Conservation (phyloP, 2,329 filamentous ascomycete species). For the Ascochyta koolunga region DNA sequence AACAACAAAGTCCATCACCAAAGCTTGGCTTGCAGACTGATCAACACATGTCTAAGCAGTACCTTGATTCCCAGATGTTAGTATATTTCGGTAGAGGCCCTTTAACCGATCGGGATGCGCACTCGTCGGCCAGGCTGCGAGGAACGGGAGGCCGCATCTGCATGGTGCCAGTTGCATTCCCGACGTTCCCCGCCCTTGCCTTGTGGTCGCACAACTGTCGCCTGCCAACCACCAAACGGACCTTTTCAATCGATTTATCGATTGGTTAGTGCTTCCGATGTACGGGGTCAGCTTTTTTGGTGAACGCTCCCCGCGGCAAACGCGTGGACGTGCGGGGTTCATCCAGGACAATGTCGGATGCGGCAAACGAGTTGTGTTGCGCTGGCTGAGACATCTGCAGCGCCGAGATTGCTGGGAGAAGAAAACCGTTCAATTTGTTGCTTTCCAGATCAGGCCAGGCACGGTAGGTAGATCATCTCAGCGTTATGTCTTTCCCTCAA, state of each 20-base stretch:
- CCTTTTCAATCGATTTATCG: not conserved
- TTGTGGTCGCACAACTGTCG: constrained; percentile 8
- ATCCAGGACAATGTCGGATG: not conserved
- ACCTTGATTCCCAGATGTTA: not conserved
- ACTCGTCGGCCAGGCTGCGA: constrained; percentile 12
- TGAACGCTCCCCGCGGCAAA: constrained; percentile 8
- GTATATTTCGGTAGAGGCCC: not conserved
- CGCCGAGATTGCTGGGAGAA: not conserved
- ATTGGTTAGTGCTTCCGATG: constrained; percentile 6
- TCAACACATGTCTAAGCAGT: constrained; percentile 12
- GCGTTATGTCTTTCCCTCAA: too few relatives aligned
- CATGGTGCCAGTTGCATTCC: constrained; percentile 16
- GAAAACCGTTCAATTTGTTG: not conserved
- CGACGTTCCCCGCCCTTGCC: constrained; percentile 19
- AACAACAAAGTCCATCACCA: not conserved
- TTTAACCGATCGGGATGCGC: constrained; percentile 11
- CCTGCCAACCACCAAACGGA: not conserved
- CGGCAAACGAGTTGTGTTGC: not conserved
- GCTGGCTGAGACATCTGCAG: constrained; percentile 11
- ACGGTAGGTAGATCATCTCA: not conserved
- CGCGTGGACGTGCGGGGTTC: constrained; percentile 5
- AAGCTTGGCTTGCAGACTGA: constrained; percentile 13
- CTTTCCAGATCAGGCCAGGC: not conserved
- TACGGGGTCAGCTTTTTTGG: not conserved
- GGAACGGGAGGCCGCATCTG: constrained; percentile 16